Evolutionary conservation across 495 filamentous ascomycete genomes (phyloP).

Genomic region (Cetradonia linearis): DNA sequence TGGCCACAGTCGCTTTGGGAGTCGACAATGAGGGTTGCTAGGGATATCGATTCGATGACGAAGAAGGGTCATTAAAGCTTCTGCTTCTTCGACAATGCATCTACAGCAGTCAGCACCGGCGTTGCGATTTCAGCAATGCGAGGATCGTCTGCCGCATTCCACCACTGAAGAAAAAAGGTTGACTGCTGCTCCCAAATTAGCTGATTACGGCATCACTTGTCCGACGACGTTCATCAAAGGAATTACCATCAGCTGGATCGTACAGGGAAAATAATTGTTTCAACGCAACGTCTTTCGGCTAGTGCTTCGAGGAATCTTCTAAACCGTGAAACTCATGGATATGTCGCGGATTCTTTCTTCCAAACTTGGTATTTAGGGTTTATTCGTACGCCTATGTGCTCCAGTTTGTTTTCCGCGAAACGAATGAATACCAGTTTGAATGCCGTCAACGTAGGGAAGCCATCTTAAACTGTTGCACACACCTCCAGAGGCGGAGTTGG

Average conservation of each 20-base stretch:
- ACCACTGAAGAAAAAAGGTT: too few species aligned
- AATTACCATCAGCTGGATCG: too few species aligned
- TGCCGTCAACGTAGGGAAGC: neutral
- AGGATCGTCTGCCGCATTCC: too few species aligned
- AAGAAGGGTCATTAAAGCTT: conserved; percentile 48
- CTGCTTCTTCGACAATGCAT: conserved; percentile 49
- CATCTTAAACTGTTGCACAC: neutral
- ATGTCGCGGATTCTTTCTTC: conserved; percentile 63
- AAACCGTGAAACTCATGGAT: conserved; percentile 65
- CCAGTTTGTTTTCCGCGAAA: too few species aligned
- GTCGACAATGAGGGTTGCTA: conserved; percentile 73
- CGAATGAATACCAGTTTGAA: neutral
- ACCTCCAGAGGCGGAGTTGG: neutral
- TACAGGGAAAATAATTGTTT: too few species aligned
- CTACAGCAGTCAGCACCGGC: conserved; percentile 51
- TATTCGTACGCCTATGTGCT: too few species aligned
- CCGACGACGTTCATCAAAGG: too few species aligned
- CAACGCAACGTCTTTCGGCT: conserved; percentile 49
- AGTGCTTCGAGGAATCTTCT: conserved; percentile 50
- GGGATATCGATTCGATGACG: neutral
- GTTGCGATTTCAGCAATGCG: too few species aligned
- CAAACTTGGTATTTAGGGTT: conserved; percentile 52
- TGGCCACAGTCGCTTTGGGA: conserved; percentile 48
- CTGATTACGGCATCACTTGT: too few species aligned
- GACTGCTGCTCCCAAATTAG: too few species aligned